These are phyloP conservation scores for Hemisphaericaspora xylofermentans DNA, from an alignment of 1,139 yeast genomes.

Conservation along the genomic window DNA sequence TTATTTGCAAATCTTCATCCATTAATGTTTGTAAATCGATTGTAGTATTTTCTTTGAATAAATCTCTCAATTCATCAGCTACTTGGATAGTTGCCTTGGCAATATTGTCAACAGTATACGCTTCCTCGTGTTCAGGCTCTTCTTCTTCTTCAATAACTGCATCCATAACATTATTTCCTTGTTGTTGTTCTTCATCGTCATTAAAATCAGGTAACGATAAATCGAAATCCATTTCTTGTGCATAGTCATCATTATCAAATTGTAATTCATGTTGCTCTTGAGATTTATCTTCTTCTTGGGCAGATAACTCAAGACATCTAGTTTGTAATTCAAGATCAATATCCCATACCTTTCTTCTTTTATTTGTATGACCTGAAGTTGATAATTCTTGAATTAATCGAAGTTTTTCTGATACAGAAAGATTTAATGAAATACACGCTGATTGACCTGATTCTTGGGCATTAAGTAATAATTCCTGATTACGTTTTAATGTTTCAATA, in stretches of 20 bases:
- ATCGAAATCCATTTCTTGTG: slow-evolving; percentile 37
- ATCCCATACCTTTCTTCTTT: slow-evolving; percentile 36
- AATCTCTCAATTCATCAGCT: slow-evolving; percentile 49
- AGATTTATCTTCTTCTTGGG: slow-evolving; percentile 21
- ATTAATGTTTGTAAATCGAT: slow-evolving; percentile 43
- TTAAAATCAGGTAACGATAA: slow-evolving; percentile 38
- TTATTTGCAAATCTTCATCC: slow-evolving; percentile 32
- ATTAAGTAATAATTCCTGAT: slow-evolving; percentile 26
- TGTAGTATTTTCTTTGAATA: slow-evolving; percentile 21
- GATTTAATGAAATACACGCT: slow-evolving; percentile 23
- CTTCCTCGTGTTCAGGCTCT: slow-evolving; percentile 15
- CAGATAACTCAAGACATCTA: slow-evolving; percentile 31
- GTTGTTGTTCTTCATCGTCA: slow-evolving; percentile 19
- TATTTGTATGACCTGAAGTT: slow-evolving; percentile 22
- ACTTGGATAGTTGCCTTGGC: slow-evolving; percentile 53
- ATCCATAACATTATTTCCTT: slow-evolving; percentile 9
- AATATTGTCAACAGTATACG: slow-evolving; percentile 14
- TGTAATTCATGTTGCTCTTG: slow-evolving; percentile 21
- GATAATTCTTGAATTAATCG: slow-evolving; percentile 37
- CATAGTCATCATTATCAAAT: slow-evolving; percentile 22
- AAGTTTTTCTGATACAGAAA: slow-evolving; percentile 36
- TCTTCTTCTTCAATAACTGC: slow-evolving; percentile 15
- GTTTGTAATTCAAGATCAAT: slow-evolving; percentile 31
- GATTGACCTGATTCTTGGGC: slow-evolving; percentile 13
- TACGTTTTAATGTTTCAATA: slow-evolving; percentile 32